These are phyloP conservation scores for Dryas drummondii DNA, from an alignment of 306 rosid genomes.

Conservation along the genomic window DNA sequence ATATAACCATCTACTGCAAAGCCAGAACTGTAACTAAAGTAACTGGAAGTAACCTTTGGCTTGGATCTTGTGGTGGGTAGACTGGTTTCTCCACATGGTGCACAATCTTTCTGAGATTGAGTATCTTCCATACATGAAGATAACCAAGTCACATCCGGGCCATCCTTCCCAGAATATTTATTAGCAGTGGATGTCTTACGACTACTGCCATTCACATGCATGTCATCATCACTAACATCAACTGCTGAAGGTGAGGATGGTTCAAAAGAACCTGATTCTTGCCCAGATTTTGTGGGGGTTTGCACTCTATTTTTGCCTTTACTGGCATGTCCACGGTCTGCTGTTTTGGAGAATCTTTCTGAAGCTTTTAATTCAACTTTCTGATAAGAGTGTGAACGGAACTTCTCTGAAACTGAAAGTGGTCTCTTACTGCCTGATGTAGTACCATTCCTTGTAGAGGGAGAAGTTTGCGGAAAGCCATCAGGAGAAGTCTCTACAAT, in stretches of 20 bases:
- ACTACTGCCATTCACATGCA: conserved; percentile 27
- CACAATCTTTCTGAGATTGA: conserved; percentile 28
- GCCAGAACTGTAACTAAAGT: not conserved
- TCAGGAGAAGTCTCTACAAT: conserved; percentile 50
- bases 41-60: conserved; percentile 42
- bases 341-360: conserved; percentile 24
- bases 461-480: conserved; percentile 37
- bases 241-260: conserved; percentile 39
- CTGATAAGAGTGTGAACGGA: conserved; percentile 28
- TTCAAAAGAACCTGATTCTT: conserved; percentile 33
- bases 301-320: conserved; percentile 23
- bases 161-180: conserved; percentile 31
- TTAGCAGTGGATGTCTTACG: conserved; percentile 24
- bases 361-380: conserved; percentile 36
- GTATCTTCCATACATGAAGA: conserved; percentile 32
- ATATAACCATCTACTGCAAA: conserved; percentile 1
- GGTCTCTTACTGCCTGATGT: conserved; percentile 45
- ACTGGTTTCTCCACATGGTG: conserved; percentile 36
- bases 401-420: conserved; percentile 25
- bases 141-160: conserved; percentile 2
- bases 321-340: conserved; percentile 24
- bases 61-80: conserved; percentile 25
- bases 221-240: conserved; percentile 35
- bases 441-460: conserved; percentile 33
- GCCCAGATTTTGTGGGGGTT: conserved; percentile 28